Evolutionary conservation across 495 filamentous ascomycete species (phyloP).

Genomic region (Daldinia grandis): DNA sequence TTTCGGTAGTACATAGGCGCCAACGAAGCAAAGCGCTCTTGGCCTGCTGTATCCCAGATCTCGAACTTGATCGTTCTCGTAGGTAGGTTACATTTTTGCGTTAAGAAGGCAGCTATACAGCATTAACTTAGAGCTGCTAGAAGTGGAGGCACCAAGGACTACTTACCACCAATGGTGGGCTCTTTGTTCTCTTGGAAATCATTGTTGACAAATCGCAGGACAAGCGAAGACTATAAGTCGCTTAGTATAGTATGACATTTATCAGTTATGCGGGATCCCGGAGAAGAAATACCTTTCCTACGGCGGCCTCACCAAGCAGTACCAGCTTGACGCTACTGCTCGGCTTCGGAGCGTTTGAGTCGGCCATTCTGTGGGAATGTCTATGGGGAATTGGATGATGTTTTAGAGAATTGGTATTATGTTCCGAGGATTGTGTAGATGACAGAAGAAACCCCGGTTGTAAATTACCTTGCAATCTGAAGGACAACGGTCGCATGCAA

Average conservation of each 20-base stretch:
- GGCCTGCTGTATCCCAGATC: slow-evolving; percentile 99
- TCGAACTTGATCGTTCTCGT: slow-evolving; percentile 99
- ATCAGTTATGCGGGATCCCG: background rate
- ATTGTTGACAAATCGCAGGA: slow-evolving; percentile 98
- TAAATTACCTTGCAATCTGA: slow-evolving; percentile 2
- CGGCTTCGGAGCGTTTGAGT: slow-evolving; percentile 80
- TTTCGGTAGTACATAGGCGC: slow-evolving; percentile 99
- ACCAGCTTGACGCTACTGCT: slow-evolving; percentile 99
- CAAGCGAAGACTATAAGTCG: slow-evolving; percentile 82
- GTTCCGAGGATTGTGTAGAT: slow-evolving; percentile 7
- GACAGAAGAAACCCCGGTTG: slow-evolving; percentile 6
- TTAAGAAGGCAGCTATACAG: slow-evolving; percentile 87
- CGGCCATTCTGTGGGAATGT: slow-evolving; percentile 53
- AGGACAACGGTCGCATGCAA: slow-evolving; percentile 25
- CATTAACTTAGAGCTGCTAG: slow-evolving; percentile 1
- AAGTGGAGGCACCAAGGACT: slow-evolving; percentile 13
- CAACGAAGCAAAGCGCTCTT: slow-evolving; percentile 96
- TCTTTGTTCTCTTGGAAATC: slow-evolving; percentile 99
- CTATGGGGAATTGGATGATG: slow-evolving; percentile 5
- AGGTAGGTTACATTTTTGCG: slow-evolving; percentile 96
- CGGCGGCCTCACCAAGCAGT: slow-evolving; percentile 93
- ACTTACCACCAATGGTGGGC: slow-evolving; percentile 95
- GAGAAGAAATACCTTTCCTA: slow-evolving; percentile 82
- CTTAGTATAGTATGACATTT: slow-evolving; percentile 41
- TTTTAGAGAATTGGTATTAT: background rate